phyloP scores from a whole-genome alignment of 768 basidiomycete species.

The Hemileccinum impolitum region DNA sequence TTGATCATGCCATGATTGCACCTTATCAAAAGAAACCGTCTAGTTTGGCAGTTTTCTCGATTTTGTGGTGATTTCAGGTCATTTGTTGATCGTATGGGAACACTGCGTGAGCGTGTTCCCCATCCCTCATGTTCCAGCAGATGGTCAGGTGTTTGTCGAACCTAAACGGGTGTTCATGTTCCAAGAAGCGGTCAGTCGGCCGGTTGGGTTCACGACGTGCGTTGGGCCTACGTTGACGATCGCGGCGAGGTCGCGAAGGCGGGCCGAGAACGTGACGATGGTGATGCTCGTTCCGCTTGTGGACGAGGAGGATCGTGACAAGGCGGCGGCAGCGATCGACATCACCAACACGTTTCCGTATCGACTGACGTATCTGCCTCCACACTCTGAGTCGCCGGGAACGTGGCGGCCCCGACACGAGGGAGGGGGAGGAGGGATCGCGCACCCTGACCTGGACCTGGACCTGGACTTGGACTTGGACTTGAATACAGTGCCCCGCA shows the following conservation, averaged over 20 bases:
- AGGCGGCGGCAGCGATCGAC: not conserved
- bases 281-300: slow-evolving; percentile 25
- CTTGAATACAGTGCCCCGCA: not conserved
- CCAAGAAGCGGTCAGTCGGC: slow-evolving; percentile 19
- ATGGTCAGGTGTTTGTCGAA: slow-evolving; percentile 20
- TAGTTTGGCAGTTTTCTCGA: slow-evolving; percentile 27
- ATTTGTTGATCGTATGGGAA: slow-evolving; percentile 29
- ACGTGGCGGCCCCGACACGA: not conserved
- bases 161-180: slow-evolving; percentile 27
- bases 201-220: slow-evolving; percentile 29
- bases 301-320: not conserved
- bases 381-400: not conserved
- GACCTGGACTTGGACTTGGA: too few species aligned
- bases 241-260: slow-evolving; percentile 17
- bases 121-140: slow-evolving; percentile 19
- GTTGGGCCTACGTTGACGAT: slow-evolving; percentile 24
- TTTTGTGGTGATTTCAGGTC: slow-evolving; percentile 21
- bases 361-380: slow-evolving; percentile 13
- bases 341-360: slow-evolving; percentile 17
- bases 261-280: slow-evolving; percentile 14
- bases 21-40: not conserved
- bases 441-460: too few species aligned
- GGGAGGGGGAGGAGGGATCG: too few species aligned
- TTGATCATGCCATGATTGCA: too few species aligned
- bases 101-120: slow-evolving; percentile 25